phyloP scores from a whole-genome alignment of 208 protist genomes.

The Wallacemonas collosoma region DNA sequence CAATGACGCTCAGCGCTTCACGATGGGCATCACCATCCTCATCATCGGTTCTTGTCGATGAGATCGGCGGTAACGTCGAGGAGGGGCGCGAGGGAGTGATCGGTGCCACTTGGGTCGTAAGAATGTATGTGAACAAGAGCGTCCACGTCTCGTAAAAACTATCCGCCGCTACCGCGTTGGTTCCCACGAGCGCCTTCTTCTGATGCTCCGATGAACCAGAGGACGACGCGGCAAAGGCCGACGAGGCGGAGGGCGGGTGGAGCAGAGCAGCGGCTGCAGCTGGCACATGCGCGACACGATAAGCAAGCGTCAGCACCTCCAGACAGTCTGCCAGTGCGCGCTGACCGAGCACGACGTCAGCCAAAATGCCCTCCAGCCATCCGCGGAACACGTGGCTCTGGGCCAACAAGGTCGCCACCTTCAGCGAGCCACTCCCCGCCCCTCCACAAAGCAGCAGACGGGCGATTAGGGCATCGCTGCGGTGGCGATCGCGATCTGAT shows the following conservation, averaged over 20 bases:
- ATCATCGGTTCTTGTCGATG: too few species aligned
- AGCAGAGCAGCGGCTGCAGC: slow-evolving; percentile 13
- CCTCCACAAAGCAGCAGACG: slow-evolving; percentile 45
- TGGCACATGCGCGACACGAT: slow-evolving; percentile 33
- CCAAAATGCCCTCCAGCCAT: slow-evolving; percentile 31
- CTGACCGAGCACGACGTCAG: slow-evolving; percentile 36
- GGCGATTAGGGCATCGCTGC: not conserved
- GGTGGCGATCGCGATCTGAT: not conserved
- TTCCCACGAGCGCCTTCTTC: too few species aligned
- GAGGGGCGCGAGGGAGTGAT: too few species aligned
- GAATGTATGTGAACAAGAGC: slow-evolving; percentile 41
- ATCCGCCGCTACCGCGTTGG: not conserved
- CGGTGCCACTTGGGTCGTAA: slow-evolving; percentile 5
- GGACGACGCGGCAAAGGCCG: too few species aligned
- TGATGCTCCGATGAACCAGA: too few species aligned
- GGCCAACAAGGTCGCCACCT: slow-evolving; percentile 17
- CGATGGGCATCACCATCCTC: too few species aligned
- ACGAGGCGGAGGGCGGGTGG: too few species aligned
- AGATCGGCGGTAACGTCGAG: too few species aligned
- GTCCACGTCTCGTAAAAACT: slow-evolving; percentile 42
- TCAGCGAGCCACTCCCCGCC: slow-evolving; percentile 2
- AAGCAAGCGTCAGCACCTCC: slow-evolving; percentile 45
- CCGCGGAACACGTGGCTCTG: slow-evolving; percentile 35
- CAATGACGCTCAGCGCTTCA: slow-evolving; percentile 24
- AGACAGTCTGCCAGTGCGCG: slow-evolving; percentile 21